Conservation (phyloP, 441 rosid genomes). For the Adansonia gregorii region DNA sequence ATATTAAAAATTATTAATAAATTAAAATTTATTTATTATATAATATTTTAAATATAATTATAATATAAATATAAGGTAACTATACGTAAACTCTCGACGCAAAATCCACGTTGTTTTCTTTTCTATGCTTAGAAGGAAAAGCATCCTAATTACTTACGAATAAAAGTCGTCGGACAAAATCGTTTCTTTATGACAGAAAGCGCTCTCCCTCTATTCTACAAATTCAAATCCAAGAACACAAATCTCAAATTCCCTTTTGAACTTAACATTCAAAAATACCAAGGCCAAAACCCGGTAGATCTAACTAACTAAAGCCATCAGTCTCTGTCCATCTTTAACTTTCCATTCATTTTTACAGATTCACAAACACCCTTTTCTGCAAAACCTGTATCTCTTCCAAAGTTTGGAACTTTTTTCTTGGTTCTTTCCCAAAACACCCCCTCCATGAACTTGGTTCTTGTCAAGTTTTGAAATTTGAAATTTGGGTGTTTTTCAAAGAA, state of each 20-base stretch:
- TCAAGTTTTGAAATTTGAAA: slow-evolving; percentile 27
- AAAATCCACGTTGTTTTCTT: not conserved
- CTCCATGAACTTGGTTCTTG: not conserved
- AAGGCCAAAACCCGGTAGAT: not conserved
- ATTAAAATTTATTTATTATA: no score
- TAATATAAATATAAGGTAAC: no score
- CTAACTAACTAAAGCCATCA: not conserved
- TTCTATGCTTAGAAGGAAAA: no score
- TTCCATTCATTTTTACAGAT: not conserved
- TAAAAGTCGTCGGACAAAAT: not conserved
- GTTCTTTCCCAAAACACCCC: not conserved
- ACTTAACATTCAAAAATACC: not conserved
- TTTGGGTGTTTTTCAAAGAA: slow-evolving; percentile 16
- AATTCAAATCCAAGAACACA: not conserved
- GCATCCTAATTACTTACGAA: not conserved
- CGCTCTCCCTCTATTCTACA: not conserved
- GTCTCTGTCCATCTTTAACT: not conserved
- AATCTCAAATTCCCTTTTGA: not conserved
- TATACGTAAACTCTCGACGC: no score
- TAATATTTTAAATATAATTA: no score
- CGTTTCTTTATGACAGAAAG: not conserved
- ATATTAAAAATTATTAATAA: no score
- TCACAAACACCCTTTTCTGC: slow-evolving; percentile 4
- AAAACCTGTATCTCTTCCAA: not conserved
- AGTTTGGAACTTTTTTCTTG: slow-evolving; percentile 7